Base-by-base conservation (phyloP, 108 stramenopile genomes). In the Cyclotella atomus region DNA sequence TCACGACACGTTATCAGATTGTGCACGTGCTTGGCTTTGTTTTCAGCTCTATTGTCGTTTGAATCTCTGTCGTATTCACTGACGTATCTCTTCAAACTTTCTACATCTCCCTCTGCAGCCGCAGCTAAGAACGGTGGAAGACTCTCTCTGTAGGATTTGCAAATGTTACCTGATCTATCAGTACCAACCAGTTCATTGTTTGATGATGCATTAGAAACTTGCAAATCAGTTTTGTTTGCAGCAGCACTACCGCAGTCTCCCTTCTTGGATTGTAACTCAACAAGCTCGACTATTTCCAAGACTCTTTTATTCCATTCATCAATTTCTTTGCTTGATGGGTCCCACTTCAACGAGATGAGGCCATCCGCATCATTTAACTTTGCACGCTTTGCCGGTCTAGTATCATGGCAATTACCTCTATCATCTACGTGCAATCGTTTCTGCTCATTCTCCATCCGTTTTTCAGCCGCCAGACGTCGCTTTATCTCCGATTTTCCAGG, bases 111-210 rank as follows among this genome's bases (percentile, higher is more conserved):
- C 64, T 88, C 74, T 7, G 91, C 76, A 19, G 93, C 93, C 10
- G 89, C 88, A 44, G 82, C 68, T 7, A 92, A 49, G 70, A 95
- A 91, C 8, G 81, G 65, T 24, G 91, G 90, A 25, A 95, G 71
- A 29, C 89, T 90, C 0, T 88, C 77, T 21, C 85, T 74, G 76
- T 95, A 95, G 15, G 86, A 64, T 52, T 55, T 49, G 7, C 70
- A 68, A 16, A 44, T 20, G 16, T 82, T 85, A 3, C 90, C 90
- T 36, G 65, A 79, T 33, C 92, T 76, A 86, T 84, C 83, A 1
- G 55, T 23, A 8, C 73, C 73, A 56, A 28, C 25, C 25, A 56
- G 2, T 28, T 56, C 38, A 20, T n/a, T 49, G 4, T 8, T 20
- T 61, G 50, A 1, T 15, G n/a, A n/a, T n/a, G n/a, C n/a, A n/a